phyloP scores from a whole-genome alignment of 495 filamentous ascomycete species.

The Entonaema liquescens region DNA sequence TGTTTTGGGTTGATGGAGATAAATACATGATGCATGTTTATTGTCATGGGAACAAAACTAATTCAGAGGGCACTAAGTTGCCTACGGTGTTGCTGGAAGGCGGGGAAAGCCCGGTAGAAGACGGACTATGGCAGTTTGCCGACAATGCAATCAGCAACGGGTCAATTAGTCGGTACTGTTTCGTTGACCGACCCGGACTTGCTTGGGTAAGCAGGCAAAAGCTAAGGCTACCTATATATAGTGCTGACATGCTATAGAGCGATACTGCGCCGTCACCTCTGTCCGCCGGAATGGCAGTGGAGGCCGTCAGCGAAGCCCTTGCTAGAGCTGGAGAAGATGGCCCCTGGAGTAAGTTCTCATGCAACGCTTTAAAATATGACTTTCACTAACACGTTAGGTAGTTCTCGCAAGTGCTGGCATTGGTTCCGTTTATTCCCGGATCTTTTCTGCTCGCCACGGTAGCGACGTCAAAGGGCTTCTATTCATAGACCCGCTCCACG shows the following conservation, averaged over 20 bases:
- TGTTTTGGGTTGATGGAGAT: constrained; percentile 79
- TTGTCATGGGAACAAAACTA: constrained; percentile 74
- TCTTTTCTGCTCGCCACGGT: constrained; percentile 84
- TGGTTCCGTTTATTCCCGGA: constrained; percentile 85
- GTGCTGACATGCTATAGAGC: constrained; percentile 49
- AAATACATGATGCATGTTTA: constrained; percentile 87
- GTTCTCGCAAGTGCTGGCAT: constrained; percentile 70
- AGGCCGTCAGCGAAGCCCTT: constrained; percentile 85
- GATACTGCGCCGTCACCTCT: constrained; percentile 94
- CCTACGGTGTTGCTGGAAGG: constrained; percentile 86
- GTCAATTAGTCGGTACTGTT: constrained; percentile 87
- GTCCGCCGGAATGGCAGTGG: constrained; percentile 87
- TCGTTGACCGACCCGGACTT: constrained; percentile 91
- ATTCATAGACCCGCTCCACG: constrained; percentile 86
- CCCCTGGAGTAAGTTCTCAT: constrained; percentile 72
- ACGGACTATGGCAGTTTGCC: constrained; percentile 75
- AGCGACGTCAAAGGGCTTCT: constrained; percentile 77
- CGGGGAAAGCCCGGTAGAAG: constrained; percentile 79
- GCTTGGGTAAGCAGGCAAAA: constrained; percentile 67
- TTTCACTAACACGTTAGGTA: constrained; percentile 25
- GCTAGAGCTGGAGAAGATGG: constrained; percentile 81
- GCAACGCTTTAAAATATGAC: background rate
- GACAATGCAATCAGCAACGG: constrained; percentile 72
- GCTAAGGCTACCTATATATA: background rate
- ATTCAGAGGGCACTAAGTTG: constrained; percentile 56